A percentile compares a stretch with the other conserved stretches of the same genome.
phyloP scores from a whole-genome alignment of 1,284 basidiomycete species.

The Ganoderma multipileum region DNA sequence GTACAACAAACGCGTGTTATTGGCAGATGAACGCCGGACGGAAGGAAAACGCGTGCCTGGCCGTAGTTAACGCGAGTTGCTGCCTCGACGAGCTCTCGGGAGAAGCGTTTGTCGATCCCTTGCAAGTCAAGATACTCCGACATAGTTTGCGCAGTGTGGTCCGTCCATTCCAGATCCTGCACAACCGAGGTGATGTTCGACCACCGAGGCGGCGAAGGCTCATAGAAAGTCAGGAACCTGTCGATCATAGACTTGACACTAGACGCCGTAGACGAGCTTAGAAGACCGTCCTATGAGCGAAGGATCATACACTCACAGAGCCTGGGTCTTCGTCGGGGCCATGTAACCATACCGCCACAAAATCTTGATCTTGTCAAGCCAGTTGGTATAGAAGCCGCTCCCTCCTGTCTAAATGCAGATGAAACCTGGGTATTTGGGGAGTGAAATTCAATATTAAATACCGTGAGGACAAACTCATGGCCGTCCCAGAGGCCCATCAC shows the following conservation, averaged over 20 bases:
- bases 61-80: constrained; percentile 92
- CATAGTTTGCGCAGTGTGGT: constrained; percentile 60
- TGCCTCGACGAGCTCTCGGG: constrained; percentile 83
- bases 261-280: neutral
- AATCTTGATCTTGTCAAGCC: constrained; percentile 78
- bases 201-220: constrained; percentile 66
- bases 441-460: constrained; percentile 40
- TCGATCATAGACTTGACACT: constrained; percentile 68
- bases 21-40: constrained; percentile 1
- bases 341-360: constrained; percentile 84
- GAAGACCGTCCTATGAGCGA: neutral
- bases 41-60: constrained; percentile 55
- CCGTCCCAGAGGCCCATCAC: constrained; percentile 88
- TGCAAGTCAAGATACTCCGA: constrained; percentile 65
- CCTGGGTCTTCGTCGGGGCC: constrained; percentile 65
- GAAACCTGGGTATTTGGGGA: neutral
- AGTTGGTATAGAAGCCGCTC: constrained; percentile 47
- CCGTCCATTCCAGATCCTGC: constrained; percentile 57
- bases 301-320: constrained; percentile 53
- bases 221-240: constrained; percentile 68
- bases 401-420: constrained; percentile 43
- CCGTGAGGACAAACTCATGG: constrained; percentile 69
- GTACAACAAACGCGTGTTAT: constrained; percentile 1
- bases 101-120: constrained; percentile 66
- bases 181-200: constrained; percentile 66